Percentiles rank a stretch among this genome's conserved stretches.
phyloP scores from a whole-genome alignment of 2,329 filamentous ascomycete genomes.

The Macrophomina phaseolina region DNA sequence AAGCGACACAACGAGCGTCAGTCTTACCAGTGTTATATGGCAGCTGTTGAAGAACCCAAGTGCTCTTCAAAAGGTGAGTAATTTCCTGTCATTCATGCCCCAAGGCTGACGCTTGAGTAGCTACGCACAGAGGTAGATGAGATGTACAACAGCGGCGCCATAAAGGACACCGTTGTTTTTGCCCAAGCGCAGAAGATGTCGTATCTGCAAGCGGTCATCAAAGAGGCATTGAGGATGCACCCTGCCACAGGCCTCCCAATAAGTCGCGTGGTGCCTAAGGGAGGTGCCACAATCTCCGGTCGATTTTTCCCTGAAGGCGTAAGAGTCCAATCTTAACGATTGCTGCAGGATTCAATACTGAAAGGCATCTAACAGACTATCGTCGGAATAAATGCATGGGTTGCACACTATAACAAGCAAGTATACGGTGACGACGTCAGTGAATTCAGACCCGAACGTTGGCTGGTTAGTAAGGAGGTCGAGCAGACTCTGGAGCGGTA shows the following conservation, averaged over 20 bases:
- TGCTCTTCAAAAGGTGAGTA: conserved; percentile 28
- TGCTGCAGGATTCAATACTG: conserved; percentile 31
- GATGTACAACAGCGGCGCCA: neutral
- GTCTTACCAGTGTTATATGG: conserved; percentile 53
- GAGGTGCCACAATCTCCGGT: conserved; percentile 35
- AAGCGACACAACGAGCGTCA: conserved; percentile 56
- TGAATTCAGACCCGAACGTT: conserved; percentile 33
- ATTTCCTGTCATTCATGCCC: no score
- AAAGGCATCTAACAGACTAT: conserved; percentile 31
- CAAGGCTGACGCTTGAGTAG: neutral
- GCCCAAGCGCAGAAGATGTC: conserved; percentile 31
- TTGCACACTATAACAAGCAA: conserved; percentile 42
- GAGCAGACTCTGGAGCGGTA: conserved; percentile 6
- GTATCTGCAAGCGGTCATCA: conserved; percentile 45
- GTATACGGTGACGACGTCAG: conserved; percentile 44
- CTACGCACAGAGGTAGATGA: neutral
- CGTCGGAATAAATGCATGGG: conserved; percentile 47
- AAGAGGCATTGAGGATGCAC: conserved; percentile 44
- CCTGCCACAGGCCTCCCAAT: conserved; percentile 28
- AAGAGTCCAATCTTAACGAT: conserved; percentile 34
- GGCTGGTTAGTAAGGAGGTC: conserved; percentile 31
- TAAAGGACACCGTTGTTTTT: neutral
- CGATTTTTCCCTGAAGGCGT: conserved; percentile 34
- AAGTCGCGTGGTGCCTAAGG: conserved; percentile 36
- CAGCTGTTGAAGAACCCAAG: conserved; percentile 48